Evolutionary conservation across 352 stramenopile genomes (phyloP), one percentile per base, ranked within the genome.

Genomic region (Pythium guiyangense): DNA sequence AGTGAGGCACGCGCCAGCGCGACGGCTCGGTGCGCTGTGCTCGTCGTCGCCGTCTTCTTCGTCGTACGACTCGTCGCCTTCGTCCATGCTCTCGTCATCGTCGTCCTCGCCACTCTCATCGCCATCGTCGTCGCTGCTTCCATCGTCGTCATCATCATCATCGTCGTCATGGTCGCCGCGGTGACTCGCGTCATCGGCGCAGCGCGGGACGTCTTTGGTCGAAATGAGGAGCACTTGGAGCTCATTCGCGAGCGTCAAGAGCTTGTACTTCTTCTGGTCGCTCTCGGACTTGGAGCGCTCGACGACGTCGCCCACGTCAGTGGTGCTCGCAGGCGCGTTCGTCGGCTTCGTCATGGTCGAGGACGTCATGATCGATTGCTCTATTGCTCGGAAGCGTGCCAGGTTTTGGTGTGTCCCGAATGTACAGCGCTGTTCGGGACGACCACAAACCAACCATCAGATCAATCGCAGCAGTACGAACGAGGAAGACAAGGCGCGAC

Each of bases 241-340:
- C 25, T 63, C 71, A 52, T 97, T 97, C 42, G 67, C 51, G 0
- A 97, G 71, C 57, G 66, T 86, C 57, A 97, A 52, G 17, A 94
- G 77, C 20, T 85, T 69, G 63, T 96, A 96, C 59, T 87, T 73
- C 74, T 96, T 96, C 60, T 80, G 73, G 63, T 96, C 86, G 50
- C 77, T 86, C 17, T 70, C 74, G 42, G 76, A 90, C 70, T 90
- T 92, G 65, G 72, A 78, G 47, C 46, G 49, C 59, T 90, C 79
- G 51, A 89, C 77, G 20, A 74, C 55, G 51, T 83, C 74, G 46
- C 22, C 54, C 3, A 39, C n/a, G 10, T n/a, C 43, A 22, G 22
- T 22, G 22, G 17, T 45, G 43, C 25, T 43, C 11, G 52, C 25
- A 26, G 37, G 31, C 20, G 44, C 35, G 0, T 40, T 18, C 46